Evolutionary conservation across 2,329 filamentous ascomycete species (phyloP), one percentile per base, ranked within the genome.

Genomic region (Fusarium phyllophilum): DNA sequence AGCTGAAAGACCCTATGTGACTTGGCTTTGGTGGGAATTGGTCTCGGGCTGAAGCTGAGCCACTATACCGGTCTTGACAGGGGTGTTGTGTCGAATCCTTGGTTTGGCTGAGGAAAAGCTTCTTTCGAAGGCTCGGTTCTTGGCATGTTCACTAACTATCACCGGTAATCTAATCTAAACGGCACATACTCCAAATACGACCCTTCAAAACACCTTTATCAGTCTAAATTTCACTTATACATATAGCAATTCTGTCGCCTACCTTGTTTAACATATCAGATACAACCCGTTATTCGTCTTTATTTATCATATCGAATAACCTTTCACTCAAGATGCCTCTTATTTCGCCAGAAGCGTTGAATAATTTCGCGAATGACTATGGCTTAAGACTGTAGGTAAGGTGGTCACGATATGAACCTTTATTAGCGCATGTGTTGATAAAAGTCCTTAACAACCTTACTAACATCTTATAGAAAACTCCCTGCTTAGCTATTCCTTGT

Each of bases 101-200:
- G 36, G 22, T 26, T 51, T 54, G 29, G 51, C 38, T 38, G 31
- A 39, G 12, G 26, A 39, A 39, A 68, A 56, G 55, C 66, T 62
- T 68, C 64, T 68, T 52, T 61, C 38, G 11, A 54, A 49, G 48
- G 31, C 62, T 62, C 54, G 31, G 41, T 41, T 52, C 46, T 62
- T 36, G 22, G 17, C 36, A 51, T 12, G 10, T 34, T 51, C 48
- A 34, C 48, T 46, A 26, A 29, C 45, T 24, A 34, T 51, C 31
- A 34, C 22, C 12, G 12, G n/a, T 34, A 51, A 51, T 34, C 22
- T 51, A 34, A 51, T 34, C 22, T 34, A 34, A 51, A 24, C 31
- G n/a, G 9, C 31, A 33, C 48, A 51, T 24, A 51, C 31, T 33
- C 24, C 15, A 51, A 18, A 17, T 24, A 24, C 24, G 17, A 20